These are phyloP conservation scores for Serendipita sp. DNA, from an alignment of 1,284 basidiomycete species.

Conservation along the genomic window DNA sequence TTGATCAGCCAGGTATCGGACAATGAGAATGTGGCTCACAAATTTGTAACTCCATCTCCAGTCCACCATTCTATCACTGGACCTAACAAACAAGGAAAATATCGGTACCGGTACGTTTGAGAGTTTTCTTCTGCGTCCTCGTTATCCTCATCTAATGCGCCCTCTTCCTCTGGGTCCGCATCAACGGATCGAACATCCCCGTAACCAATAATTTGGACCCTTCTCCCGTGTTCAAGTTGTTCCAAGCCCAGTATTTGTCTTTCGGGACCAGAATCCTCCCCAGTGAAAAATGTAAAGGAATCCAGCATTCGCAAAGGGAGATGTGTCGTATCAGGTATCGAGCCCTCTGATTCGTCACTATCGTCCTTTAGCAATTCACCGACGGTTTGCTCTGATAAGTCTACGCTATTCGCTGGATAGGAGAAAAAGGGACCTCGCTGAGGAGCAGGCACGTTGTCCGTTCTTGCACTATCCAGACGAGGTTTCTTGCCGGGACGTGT, in stretches of 20 bases:
- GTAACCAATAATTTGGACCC: background rate
- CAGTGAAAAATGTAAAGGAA: background rate
- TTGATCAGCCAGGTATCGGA: background rate
- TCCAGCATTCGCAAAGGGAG: background rate
- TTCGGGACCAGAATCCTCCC: background rate
- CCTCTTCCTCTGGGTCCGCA: background rate
- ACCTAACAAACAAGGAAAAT: background rate
- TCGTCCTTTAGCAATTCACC: no score
- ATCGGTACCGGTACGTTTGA: background rate
- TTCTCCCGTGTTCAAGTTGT: background rate
- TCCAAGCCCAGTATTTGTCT: background rate
- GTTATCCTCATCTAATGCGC: background rate
- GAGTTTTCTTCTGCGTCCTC: background rate
- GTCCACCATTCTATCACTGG: background rate
- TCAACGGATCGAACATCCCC: background rate
- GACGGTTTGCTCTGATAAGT: no score
- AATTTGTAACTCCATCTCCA: background rate
- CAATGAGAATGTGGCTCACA: background rate
- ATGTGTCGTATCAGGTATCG: no score
- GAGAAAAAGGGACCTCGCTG: no score
- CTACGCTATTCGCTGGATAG: no score
- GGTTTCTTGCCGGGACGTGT: no score
- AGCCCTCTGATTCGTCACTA: no score
- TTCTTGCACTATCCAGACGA: no score
- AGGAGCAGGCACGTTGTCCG: no score